Evolutionary conservation across 2,329 filamentous ascomycete species (phyloP).

Genomic region (Aspergillus chevalieri): DNA sequence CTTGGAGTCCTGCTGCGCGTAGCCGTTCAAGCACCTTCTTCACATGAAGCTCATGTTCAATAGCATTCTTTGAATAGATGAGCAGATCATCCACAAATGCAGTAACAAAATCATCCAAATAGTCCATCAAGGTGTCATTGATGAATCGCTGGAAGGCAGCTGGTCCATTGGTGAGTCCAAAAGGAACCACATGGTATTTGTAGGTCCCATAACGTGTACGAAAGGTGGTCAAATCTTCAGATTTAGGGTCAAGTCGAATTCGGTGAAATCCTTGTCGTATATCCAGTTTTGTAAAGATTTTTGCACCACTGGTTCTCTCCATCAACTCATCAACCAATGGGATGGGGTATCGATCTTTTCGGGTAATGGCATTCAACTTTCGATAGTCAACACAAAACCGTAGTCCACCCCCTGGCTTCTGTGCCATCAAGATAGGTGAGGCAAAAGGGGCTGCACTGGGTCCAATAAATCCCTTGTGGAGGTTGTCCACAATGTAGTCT

Average conservation of each 20-base stretch:
- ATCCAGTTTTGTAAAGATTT: constrained; percentile 19
- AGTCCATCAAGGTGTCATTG: background rate
- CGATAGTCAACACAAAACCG: constrained; percentile 25
- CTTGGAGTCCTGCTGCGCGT: constrained; percentile 10
- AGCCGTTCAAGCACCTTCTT: constrained; percentile 7
- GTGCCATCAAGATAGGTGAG: background rate
- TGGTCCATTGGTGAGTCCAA: constrained; percentile 4
- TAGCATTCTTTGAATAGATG: constrained; percentile 1
- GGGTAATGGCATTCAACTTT: constrained; percentile 22
- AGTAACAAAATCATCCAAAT: background rate
- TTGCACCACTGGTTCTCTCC: constrained; percentile 9
- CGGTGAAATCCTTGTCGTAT: constrained; percentile 5
- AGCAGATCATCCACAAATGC: constrained; percentile 5
- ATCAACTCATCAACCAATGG: constrained; percentile 19
- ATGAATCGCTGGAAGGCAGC: constrained; percentile 5
- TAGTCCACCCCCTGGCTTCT: background rate
- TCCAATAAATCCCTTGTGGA: background rate
- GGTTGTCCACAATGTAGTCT: background rate
- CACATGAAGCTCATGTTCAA: constrained; percentile 4
- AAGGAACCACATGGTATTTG: background rate
- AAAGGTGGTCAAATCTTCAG: constrained; percentile 1
- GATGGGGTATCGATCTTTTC: constrained; percentile 25
- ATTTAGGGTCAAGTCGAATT: background rate
- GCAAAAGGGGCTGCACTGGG: background rate
- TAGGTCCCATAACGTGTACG: background rate